phyloP scores from a whole-genome alignment of 495 filamentous ascomycete genomes.

The Xylaria venustula region DNA sequence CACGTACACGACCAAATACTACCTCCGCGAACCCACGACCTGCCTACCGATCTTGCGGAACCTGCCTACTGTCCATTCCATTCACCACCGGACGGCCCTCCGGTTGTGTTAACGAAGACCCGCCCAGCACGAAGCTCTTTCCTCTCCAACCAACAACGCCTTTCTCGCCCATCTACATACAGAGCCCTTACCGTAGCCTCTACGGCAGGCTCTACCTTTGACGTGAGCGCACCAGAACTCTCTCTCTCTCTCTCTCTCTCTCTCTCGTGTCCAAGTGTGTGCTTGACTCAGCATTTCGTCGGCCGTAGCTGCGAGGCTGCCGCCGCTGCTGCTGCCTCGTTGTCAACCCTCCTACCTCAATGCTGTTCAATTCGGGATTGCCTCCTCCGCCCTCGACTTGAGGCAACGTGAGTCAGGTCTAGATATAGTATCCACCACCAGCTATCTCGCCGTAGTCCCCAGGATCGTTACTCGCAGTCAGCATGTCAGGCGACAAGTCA shows the following conservation, averaged over 20 bases:
- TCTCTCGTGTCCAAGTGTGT: background rate
- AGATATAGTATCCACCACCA: conserved; percentile 23
- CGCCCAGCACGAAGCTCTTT: conserved; percentile 5
- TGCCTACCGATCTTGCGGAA: background rate
- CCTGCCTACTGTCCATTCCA: background rate
- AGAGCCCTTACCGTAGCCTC: too few relatives aligned
- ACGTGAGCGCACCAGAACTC: background rate
- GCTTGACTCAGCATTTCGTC: background rate
- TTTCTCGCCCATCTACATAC: too few relatives aligned
- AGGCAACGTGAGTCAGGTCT: conserved; percentile 44
- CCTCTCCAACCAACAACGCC: too few relatives aligned
- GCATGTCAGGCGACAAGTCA: conserved; percentile 29
- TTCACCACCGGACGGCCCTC: background rate
- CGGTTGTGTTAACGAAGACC: background rate
- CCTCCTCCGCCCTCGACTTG: conserved; percentile 47
- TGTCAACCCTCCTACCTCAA: conserved; percentile 26
- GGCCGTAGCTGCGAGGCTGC: conserved; percentile 1
- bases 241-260: background rate
- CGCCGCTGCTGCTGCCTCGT: background rate
- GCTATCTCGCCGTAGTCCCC: background rate
- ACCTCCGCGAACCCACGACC: too few relatives aligned
- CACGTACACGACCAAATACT: too few relatives aligned
- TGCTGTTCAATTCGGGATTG: conserved; percentile 39
- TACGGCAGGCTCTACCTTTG: too few relatives aligned
- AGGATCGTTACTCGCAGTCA: background rate